phyloP scores from a whole-genome alignment of 768 basidiomycete species.

The Suillus subluteus region DNA sequence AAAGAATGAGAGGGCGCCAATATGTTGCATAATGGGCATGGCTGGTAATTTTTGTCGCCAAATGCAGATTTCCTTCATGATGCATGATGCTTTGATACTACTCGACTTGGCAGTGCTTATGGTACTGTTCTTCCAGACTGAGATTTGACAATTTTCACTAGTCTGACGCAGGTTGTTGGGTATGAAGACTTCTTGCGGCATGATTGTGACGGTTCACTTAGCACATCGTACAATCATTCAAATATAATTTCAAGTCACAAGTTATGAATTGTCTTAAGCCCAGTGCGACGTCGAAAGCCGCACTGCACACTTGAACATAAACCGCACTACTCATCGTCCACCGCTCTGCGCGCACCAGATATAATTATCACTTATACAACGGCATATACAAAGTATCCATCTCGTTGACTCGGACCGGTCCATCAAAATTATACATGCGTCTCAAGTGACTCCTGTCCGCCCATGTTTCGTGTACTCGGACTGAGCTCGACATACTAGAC shows the following conservation, averaged over 20 bases:
- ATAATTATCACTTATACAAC: slow-evolving; percentile 77
- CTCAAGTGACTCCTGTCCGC: slow-evolving; percentile 68
- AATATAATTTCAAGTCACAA: not conserved
- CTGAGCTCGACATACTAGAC: slow-evolving; percentile 93
- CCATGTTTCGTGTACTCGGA: slow-evolving; percentile 86
- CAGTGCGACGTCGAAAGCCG: not conserved
- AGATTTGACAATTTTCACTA: not conserved
- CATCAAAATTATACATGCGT: slow-evolving; percentile 59
- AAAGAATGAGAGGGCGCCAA: slow-evolving; percentile 45
- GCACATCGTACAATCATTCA: not conserved
- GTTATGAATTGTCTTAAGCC: not conserved
- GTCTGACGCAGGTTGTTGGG: not conserved
- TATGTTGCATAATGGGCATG: not conserved
- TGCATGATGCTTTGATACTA: not conserved
- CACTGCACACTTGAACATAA: not conserved
- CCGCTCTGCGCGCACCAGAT: slow-evolving; percentile 5
- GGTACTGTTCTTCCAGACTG: not conserved
- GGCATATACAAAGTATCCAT: slow-evolving; percentile 98
- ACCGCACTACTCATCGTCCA: slow-evolving; percentile 27
- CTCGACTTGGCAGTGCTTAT: not conserved
- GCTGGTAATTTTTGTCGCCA: not conserved
- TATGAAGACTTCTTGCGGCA: not conserved
- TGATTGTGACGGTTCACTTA: not conserved
- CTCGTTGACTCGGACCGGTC: slow-evolving; percentile 72
- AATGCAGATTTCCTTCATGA: not conserved